Percentiles rank a stretch among this genome's conserved stretches.
phyloP scores from a whole-genome alignment of 495 filamentous ascomycete genomes.

The Trypethelium eluteriae region DNA sequence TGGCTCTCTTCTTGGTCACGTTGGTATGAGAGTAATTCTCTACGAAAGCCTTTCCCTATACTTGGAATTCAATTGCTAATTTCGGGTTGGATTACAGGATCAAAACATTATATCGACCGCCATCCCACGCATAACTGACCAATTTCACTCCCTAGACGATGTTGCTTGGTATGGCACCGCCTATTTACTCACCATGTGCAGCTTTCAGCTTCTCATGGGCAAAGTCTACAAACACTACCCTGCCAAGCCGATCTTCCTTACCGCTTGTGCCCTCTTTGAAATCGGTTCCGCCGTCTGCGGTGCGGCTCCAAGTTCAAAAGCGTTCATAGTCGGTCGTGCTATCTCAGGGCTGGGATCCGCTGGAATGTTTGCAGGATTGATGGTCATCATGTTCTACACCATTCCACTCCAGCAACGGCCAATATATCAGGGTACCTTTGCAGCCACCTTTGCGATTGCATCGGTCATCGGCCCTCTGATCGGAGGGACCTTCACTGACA shows the following conservation, averaged over 20 bases:
- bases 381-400: slow-evolving; percentile 69
- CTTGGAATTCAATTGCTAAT: too few species aligned
- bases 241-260: slow-evolving; percentile 58
- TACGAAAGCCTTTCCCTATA: too few species aligned
- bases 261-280: slow-evolving; percentile 61
- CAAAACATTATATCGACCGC: too few species aligned
- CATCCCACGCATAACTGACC: too few species aligned
- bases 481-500: slow-evolving; percentile 52
- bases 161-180: too few species aligned
- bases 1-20: too few species aligned
- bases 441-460: slow-evolving; percentile 16
- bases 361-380: slow-evolving; percentile 73
- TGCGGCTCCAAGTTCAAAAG: slow-evolving; percentile 61
- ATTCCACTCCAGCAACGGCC: slow-evolving; percentile 67
- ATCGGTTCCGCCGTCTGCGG: slow-evolving; percentile 77
- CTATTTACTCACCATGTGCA: too few species aligned
- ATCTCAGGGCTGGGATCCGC: slow-evolving; percentile 75
- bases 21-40: too few species aligned
- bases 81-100: too few species aligned
- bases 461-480: slow-evolving; percentile 29
- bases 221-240: slow-evolving; percentile 72
- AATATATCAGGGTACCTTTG: slow-evolving; percentile 60
- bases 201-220: slow-evolving; percentile 34
- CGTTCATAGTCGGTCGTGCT: slow-evolving; percentile 77
- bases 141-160: too few species aligned